Evolutionary conservation across 805 yeast genomes (phyloP), one percentile per base, ranked within the genome.

Genomic region (Ogataea sp.): DNA sequence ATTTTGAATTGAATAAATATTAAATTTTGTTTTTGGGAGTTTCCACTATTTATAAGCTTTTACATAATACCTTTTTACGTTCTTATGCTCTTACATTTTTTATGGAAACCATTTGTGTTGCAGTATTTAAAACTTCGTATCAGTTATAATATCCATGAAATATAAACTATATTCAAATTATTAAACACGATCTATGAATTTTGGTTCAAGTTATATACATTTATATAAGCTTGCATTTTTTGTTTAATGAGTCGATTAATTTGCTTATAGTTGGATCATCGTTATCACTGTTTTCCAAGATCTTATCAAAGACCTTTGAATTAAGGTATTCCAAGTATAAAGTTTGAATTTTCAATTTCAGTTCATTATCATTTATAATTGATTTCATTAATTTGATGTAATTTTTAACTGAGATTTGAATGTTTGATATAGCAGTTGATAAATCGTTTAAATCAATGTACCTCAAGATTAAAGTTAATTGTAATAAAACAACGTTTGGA

Each of bases 321-420:
- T 41, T 43, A 31, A 71, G 41, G 37, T 53, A 67, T 9, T 48
- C 53, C 31, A 62, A 58, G 43, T 56, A 67, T 31, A 46, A 47
- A 4, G 46, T 54, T 34, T 56, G 58, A 34, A 65, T 66, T n/a
- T 50, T 43, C 2, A 46, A 45, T 39, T 62, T 56, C 35, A 38
- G 58, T 46, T 15, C 51, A 55, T 28, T 55, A 58, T 36, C 56
- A 55, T 33, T 44, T 52, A 71, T 79, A 23, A 23, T 23, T 46
- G 55, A 48, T 45, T 30, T 30, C 4, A 71, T 68, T 57, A 61
- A 58, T 15, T 86, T 81, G 45, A 75, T 64, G 54, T 75, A 85
- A 52, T 79, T 77, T 53, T 81, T 83, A 32, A 87, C 83, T 16
- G 88, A 69, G 18, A 71, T 67, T 60, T 84, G 86, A 51, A 89